Evolutionary conservation across 2,329 filamentous ascomycete species (phyloP), one percentile per base, ranked within the genome.

Genomic region (Pyrenophora teres): DNA sequence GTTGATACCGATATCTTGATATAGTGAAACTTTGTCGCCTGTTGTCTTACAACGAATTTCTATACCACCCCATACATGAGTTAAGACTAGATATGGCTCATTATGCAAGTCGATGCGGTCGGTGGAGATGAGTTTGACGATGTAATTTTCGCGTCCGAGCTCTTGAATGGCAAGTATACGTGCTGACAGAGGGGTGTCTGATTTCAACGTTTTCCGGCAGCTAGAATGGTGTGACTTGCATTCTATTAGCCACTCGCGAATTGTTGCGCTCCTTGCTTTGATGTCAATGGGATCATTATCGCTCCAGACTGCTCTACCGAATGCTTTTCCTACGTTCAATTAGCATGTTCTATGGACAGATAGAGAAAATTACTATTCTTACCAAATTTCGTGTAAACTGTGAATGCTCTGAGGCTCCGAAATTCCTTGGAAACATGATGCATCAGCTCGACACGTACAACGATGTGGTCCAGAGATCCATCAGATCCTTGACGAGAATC

Each of bases 41-140:
- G 35, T 46, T 2, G 43, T 46, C 16, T 46, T 46, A n/a, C 43
- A 46, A 9, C 25, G 10, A 2, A 39, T 13, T 10, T 46, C 43
- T 10, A 46, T 21, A 13, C 25, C 35, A 2, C 43, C 43, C 43
- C 43, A 46, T 6, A 46, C 43, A 38, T 46, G 43, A 19, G 21
- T 46, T 2, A 46, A 15, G 3, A 39, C 35, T 16, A 46, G 4
- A 15, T 46, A 19, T 9, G 35, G 33, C 16, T 38, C 16, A 21
- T 21, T 30, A 8, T 31, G 10, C 25, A 46, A 32, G 8, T 32
- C 25, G 3, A 39, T 46, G 4, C 8, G 12, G 16, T 38, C 15
- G 15, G 33, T 38, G 21, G 35, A n/a, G 4, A 38, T 9, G 2
- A 46, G 35, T 12, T 30, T 46, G 10, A 38, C n/a, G 3, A 25